These are phyloP conservation scores for Scedosporium minutisporum DNA, from an alignment of 2,329 filamentous ascomycete species.

Conservation along the genomic window DNA sequence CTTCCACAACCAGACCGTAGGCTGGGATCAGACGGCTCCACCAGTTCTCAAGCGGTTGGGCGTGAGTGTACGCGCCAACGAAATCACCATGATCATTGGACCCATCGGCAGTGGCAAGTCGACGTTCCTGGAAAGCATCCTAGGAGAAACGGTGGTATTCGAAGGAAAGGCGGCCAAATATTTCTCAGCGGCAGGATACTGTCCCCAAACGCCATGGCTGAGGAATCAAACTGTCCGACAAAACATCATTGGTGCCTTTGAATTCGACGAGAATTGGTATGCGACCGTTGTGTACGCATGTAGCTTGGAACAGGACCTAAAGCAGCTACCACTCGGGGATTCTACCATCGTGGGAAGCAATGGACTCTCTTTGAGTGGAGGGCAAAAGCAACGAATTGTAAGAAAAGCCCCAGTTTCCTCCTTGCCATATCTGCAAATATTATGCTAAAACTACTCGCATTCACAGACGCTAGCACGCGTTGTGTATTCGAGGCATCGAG, in stretches of 20 bases:
- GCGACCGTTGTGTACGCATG: slow-evolving; percentile 23
- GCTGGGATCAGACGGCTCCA: slow-evolving; percentile 7
- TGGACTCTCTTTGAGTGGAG: slow-evolving; percentile 32
- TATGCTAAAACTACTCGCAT: neutral
- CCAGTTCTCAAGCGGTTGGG: slow-evolving; percentile 20
- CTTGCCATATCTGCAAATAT: neutral
- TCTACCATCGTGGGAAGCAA: slow-evolving; percentile 27
- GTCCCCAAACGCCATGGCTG: slow-evolving; percentile 22
- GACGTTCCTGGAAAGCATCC: slow-evolving; percentile 23
- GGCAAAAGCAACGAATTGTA: slow-evolving; percentile 25
- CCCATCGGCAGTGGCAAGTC: slow-evolving; percentile 28
- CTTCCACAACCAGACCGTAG: slow-evolving; percentile 5
- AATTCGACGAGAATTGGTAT: slow-evolving; percentile 23
- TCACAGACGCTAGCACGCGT: slow-evolving; percentile 29
- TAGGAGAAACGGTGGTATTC: slow-evolving; percentile 17
- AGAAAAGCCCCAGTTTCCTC: neutral
- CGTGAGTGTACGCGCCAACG: slow-evolving; percentile 18
- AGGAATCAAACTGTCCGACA: slow-evolving; percentile 24
- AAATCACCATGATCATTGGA: slow-evolving; percentile 28
- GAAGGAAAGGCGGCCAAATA: slow-evolving; percentile 11
- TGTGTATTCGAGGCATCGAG: slow-evolving; percentile 26
- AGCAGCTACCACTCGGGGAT: slow-evolving; percentile 22
- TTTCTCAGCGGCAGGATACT: slow-evolving; percentile 16
- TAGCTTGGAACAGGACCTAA: slow-evolving; percentile 21
- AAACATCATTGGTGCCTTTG: slow-evolving; percentile 26